Conservation (phyloP, 2,329 filamentous ascomycete species). For the Bipolaris zeicola region DNA sequence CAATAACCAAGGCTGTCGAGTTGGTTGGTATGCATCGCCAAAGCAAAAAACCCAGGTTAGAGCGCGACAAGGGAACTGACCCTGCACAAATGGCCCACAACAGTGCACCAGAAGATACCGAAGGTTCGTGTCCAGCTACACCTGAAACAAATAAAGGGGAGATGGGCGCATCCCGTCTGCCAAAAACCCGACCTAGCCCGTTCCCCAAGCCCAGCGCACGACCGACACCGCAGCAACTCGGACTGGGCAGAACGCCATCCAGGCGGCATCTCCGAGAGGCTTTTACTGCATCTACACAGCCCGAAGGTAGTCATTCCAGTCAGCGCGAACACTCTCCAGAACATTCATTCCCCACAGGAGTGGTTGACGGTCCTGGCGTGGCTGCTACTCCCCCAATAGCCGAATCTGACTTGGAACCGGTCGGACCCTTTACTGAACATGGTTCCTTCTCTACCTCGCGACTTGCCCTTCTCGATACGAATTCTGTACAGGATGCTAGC, state of each 20-base stretch:
- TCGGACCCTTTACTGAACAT: slow-evolving; percentile 51
- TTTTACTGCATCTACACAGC: slow-evolving; percentile 30
- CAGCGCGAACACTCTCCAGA: slow-evolving; percentile 25
- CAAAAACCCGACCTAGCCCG: slow-evolving; percentile 24
- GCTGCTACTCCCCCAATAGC: slow-evolving; percentile 78
- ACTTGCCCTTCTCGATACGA: slow-evolving; percentile 66
- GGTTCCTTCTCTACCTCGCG: slow-evolving; percentile 31
- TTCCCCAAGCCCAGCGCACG: slow-evolving; percentile 25
- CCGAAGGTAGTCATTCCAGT: slow-evolving; percentile 17
- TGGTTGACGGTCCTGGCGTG: slow-evolving; percentile 53
- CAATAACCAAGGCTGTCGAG: slow-evolving; percentile 61
- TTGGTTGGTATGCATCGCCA: slow-evolving; percentile 56
- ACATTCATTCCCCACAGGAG: slow-evolving; percentile 31
- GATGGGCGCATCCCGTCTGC: slow-evolving; percentile 28
- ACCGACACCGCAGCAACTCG: slow-evolving; percentile 26
- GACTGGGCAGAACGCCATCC: slow-evolving; percentile 18
- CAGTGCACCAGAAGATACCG: slow-evolving; percentile 42
- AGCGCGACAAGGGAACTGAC: slow-evolving; percentile 29
- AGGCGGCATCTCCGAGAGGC: slow-evolving; percentile 36
- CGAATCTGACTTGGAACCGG: slow-evolving; percentile 70
- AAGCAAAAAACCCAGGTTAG: slow-evolving; percentile 55
- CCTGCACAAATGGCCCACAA: slow-evolving; percentile 23
- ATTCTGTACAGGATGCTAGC: slow-evolving; percentile 83
- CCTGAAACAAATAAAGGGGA: slow-evolving; percentile 46
- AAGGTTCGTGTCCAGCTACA: slow-evolving; percentile 44